Evolutionary conservation across 352 stramenopile species (phyloP), one percentile per base, ranked within the genome.

Genomic region (Pythium grandisporangium): DNA sequence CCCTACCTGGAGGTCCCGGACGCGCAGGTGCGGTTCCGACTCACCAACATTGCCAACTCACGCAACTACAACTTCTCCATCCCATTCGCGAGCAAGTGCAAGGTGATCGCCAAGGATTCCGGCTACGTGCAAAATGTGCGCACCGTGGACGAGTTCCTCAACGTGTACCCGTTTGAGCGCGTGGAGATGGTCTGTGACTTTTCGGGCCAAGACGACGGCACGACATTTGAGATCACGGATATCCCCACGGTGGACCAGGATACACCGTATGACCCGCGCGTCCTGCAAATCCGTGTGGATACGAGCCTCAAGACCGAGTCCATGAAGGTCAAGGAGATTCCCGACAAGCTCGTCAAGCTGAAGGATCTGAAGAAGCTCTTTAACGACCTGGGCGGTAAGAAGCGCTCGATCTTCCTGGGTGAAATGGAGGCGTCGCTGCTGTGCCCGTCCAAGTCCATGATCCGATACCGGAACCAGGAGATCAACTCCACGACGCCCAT

Each of bases 41-140:
- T 83, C 19, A 51, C 53, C 11, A 87, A 83, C 39, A 42, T 60
- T 13, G 69, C 74, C 42, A 87, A 87, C 51, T 50, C 74, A 30
- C 68, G 74, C 30, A 58, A 84, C 56, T 87, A 87, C 63, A 87
- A 87, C 49, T 61, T 87, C 20, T 72, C 66, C 8, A 61, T 87
- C 13, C 70, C 74, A 8, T 87, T 87, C 51, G 59, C 64, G 0
- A 48, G 61, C 49, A 70, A 78, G 54, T 83, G 74, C 47, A 52
- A 58, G n/a, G 20, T 75, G 4, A 78, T 87, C 35, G 70, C 66
- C 8, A 77, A 53, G n/a, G 74, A 87, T 51, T 74, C 63, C 23
- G 74, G 74, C 16, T 84, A 75, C 37, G 68, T 87, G 3, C 42
- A 74, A 23, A 54, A 53, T 8, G 40, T 63, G 4, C 40, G 61